phyloP scores from a whole-genome alignment of 768 basidiomycete genomes.

The Rhodosporidiobolus odoratus region DNA sequence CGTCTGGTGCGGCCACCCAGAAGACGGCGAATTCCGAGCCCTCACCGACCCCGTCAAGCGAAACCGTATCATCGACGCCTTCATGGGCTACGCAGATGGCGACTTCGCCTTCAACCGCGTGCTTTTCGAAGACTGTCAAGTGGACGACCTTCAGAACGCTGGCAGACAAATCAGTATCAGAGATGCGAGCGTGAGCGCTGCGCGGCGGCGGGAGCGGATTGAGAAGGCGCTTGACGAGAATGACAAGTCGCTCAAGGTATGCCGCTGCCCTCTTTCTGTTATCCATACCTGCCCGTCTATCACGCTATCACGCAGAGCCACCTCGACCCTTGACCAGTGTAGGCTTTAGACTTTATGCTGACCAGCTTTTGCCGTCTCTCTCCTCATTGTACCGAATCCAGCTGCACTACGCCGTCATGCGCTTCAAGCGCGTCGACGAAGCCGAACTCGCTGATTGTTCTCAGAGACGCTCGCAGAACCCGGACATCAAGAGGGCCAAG shows the following conservation, averaged over 20 bases:
- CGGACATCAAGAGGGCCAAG: neutral
- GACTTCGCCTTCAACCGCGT: neutral
- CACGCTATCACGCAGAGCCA: too few species aligned
- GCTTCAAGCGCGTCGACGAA: too few species aligned
- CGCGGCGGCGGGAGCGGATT: neutral
- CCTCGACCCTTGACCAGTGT: too few species aligned
- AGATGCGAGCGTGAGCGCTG: neutral
- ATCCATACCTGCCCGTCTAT: neutral
- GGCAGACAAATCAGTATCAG: neutral
- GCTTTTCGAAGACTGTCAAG: neutral
- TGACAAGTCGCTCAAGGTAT: neutral
- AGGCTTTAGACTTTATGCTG: too few species aligned
- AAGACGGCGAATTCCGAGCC: neutral
- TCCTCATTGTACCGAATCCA: neutral
- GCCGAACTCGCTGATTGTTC: too few species aligned
- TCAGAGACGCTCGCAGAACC: too few species aligned
- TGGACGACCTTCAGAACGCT: neutral
- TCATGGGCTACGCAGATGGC: neutral
- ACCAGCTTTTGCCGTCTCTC: neutral
- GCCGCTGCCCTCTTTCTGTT: neutral
- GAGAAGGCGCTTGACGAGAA: neutral
- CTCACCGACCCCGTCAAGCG: neutral
- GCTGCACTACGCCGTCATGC: neutral
- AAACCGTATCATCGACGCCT: neutral
- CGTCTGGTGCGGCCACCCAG: neutral